Conservation (phyloP, 345 rosid species). For the Brassica rapa region DNA sequence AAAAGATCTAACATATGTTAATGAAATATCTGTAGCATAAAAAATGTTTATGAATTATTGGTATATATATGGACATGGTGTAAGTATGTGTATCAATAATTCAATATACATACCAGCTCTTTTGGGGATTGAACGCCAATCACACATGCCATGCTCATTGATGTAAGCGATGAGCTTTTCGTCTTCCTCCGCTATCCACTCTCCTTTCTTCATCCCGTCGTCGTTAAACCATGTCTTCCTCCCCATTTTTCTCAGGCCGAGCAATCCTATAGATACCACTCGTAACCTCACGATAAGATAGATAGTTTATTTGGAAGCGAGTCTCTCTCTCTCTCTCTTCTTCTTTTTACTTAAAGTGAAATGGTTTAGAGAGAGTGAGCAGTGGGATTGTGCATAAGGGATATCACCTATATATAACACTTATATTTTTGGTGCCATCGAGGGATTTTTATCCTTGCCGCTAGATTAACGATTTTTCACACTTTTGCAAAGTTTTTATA, state of each 20-base stretch:
- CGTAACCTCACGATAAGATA: not conserved
- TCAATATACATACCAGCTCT: conserved; percentile 52
- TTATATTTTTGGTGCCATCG: not conserved
- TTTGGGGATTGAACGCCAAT: conserved; percentile 69
- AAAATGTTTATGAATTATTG: not conserved
- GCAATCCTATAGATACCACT: not conserved
- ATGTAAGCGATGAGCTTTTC: conserved; percentile 54
- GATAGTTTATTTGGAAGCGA: not conserved
- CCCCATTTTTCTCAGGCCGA: conserved; percentile 27
- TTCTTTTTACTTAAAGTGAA: not conserved
- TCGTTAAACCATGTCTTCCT: conserved; percentile 30
- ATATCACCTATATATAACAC: conserved; percentile 7
- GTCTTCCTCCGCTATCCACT: conserved; percentile 82
- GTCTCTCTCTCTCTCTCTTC: not conserved
- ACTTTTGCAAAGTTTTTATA: not conserved
- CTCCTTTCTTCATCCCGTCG: conserved; percentile 62
- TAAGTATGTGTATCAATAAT: not conserved
- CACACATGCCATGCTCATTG: conserved; percentile 52
- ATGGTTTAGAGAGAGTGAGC: not conserved
- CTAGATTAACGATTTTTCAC: not conserved
- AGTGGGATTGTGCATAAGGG: not conserved
- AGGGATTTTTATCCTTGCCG: not conserved
- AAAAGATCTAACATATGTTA: not conserved
- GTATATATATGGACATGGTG: not conserved
- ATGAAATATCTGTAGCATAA: not conserved